These are phyloP conservation scores for Pyrenophora tritici-repentis DNA, from an alignment of 2,329 filamentous ascomycete species.

Conservation along the genomic window DNA sequence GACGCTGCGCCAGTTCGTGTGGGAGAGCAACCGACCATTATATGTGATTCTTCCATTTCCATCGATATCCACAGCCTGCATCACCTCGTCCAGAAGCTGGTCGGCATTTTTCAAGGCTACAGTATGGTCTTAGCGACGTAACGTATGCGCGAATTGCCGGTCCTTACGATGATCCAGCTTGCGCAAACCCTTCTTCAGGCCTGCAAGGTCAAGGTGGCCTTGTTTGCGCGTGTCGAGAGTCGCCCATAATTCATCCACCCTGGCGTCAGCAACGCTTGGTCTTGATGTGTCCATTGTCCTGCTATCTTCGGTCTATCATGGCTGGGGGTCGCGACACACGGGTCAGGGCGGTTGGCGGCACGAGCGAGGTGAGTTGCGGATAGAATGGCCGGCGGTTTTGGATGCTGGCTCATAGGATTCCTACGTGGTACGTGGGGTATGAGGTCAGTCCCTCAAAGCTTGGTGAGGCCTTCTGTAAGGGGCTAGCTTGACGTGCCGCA, in stretches of 20 bases:
- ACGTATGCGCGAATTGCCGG: conserved; percentile 5
- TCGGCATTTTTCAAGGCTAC: conserved; percentile 88
- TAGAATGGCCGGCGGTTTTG: conserved; percentile 27
- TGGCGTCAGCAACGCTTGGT: conserved; percentile 76
- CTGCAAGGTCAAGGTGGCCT: conserved; percentile 82
- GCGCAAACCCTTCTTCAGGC: conserved; percentile 79
- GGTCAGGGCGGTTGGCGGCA: conserved; percentile 23
- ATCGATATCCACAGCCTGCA: conserved; percentile 82
- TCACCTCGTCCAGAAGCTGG: conserved; percentile 77
- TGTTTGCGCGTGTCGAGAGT: conserved; percentile 76
- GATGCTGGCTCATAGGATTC: conserved; percentile 25
- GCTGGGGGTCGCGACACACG: conserved; percentile 37
- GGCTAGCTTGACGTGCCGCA: conserved; percentile 25
- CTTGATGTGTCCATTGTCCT: conserved; percentile 72
- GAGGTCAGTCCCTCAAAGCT: conserved; percentile 34
- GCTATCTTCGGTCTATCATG: conserved; percentile 49
- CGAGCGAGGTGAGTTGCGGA: conserved; percentile 26
- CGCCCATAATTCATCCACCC: conserved; percentile 83
- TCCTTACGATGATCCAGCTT: conserved; percentile 88
- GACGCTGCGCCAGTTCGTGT: background rate
- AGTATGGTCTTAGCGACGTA: conserved; percentile 29
- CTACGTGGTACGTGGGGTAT: conserved; percentile 38
- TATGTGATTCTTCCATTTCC: conserved; percentile 90
- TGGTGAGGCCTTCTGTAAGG: conserved; percentile 26
- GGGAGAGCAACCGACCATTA: conserved; percentile 62